These are phyloP conservation scores for Coprinellus micaceus DNA, from an alignment of 768 basidiomycete genomes.

Conservation along the genomic window DNA sequence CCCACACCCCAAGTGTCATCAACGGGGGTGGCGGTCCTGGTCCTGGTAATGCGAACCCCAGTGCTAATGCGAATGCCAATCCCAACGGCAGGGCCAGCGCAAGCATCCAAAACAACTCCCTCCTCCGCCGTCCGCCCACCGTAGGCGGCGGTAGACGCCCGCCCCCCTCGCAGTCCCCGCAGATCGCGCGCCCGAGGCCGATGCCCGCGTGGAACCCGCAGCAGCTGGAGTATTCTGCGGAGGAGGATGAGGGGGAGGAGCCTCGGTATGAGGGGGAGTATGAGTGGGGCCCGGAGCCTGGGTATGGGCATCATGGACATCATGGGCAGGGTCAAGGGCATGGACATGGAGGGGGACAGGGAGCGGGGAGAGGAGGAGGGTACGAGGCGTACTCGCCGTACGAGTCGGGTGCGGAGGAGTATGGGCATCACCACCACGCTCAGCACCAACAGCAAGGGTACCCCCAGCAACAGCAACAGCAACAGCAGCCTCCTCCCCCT, in stretches of 20 bases:
- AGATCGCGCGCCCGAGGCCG: conserved; percentile 6
- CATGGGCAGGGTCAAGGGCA: neutral
- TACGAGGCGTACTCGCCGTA: neutral
- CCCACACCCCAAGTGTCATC: neutral
- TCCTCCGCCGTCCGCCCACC: neutral
- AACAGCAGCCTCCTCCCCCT: too few relatives aligned
- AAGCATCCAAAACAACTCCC: neutral
- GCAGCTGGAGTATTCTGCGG: conserved; percentile 2
- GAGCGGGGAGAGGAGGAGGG: neutral
- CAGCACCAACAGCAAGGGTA: neutral
- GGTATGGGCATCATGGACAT: neutral
- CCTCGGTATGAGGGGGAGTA: conserved; percentile 1
- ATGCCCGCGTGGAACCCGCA: conserved; percentile 1
- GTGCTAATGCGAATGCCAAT: neutral
- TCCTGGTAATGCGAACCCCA: too few relatives aligned
- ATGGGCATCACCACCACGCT: neutral
- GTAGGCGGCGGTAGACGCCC: neutral
- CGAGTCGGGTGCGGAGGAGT: neutral
- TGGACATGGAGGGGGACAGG: neutral
- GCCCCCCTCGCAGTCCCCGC: neutral
- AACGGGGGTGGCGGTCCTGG: too few relatives aligned
- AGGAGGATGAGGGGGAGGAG: conserved; percentile 12
- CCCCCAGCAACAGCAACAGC: neutral
- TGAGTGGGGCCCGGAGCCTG: neutral
- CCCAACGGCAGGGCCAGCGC: neutral